These are phyloP conservation scores for Barnettozyma vustinii DNA, from an alignment of 805 yeast genomes.

Conservation along the genomic window DNA sequence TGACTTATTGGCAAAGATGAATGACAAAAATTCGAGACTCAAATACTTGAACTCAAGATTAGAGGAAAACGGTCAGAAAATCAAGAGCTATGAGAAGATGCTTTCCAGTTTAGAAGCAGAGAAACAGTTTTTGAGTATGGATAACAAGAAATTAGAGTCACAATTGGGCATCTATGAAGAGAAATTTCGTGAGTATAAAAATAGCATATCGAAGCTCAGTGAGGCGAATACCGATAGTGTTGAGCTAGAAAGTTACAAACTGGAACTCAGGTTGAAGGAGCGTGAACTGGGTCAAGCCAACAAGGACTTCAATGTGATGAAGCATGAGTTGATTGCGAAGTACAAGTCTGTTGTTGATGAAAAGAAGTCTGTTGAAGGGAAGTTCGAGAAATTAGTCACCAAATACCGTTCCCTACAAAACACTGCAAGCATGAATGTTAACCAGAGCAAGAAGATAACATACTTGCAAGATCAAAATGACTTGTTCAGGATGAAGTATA, in stretches of 20 bases:
- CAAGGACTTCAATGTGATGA: slow-evolving; percentile 28
- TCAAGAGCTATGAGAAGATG: slow-evolving; percentile 26
- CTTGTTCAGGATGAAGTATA: slow-evolving; percentile 42
- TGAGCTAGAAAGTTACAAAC: slow-evolving; percentile 13
- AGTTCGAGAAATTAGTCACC: slow-evolving; percentile 28
- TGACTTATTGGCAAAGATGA: slow-evolving; percentile 26
- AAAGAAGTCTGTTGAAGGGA: slow-evolving; percentile 24
- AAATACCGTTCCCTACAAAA: slow-evolving; percentile 24
- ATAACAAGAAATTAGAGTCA: slow-evolving; percentile 29
- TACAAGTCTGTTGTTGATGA: slow-evolving; percentile 23
- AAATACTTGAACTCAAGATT: slow-evolving; percentile 21
- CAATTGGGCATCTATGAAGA: slow-evolving; percentile 26
- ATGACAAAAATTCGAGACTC: slow-evolving; percentile 21
- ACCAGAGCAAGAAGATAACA: slow-evolving; percentile 19
- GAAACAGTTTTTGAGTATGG: slow-evolving; percentile 25
- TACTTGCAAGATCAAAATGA: slow-evolving; percentile 36
- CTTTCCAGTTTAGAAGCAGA: slow-evolving; percentile 29
- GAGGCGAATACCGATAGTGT: slow-evolving; percentile 6
- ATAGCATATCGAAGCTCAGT: slow-evolving; percentile 15
- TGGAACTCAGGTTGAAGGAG: slow-evolving; percentile 14
- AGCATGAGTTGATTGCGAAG: slow-evolving; percentile 27
- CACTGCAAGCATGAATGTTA: slow-evolving; percentile 20
- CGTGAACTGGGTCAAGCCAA: slow-evolving; percentile 9
- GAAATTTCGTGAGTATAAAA: slow-evolving; percentile 28
- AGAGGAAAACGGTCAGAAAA: slow-evolving; percentile 23